Percentiles rank a stretch among this genome's conserved stretches.
These are phyloP conservation scores for Amanita rubescens DNA, from an alignment of 768 basidiomycete genomes.

Conservation along the genomic window DNA sequence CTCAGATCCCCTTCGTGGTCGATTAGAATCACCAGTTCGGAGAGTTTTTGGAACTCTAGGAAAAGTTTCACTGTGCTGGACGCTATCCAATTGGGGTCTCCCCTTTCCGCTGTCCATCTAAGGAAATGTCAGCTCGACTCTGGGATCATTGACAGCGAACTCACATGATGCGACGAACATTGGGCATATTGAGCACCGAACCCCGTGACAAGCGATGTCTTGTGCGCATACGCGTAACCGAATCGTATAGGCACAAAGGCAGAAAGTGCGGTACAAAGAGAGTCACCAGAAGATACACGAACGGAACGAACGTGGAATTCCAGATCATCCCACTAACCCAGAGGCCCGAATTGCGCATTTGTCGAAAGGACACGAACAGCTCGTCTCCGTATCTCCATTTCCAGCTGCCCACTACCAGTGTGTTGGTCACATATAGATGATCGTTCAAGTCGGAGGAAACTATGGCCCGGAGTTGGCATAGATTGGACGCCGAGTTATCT, in stretches of 20 bases:
- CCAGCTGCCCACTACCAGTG: neutral
- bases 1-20: neutral
- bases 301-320: neutral
- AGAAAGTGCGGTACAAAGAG: neutral
- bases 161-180: neutral
- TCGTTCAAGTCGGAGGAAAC: neutral
- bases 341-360: constrained; percentile 4
- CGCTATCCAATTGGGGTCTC: constrained; percentile 1
- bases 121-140: neutral
- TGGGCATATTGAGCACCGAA: neutral
- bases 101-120: constrained; percentile 1
- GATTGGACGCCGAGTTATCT: neutral
- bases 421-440: neutral
- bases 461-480: neutral
- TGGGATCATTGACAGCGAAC: neutral
- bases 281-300: neutral
- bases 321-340: too few relatives aligned
- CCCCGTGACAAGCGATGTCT: neutral
- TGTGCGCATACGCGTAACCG: neutral
- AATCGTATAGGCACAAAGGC: neutral
- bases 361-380: neutral
- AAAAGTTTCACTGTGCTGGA: neutral
- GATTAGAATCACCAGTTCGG: neutral
- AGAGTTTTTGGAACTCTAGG: neutral
- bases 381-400: neutral